Evolutionary conservation across 257 asterid species (phyloP), one percentile per base, ranked within the genome.

Genomic region (Ajuga chamaepitys): DNA sequence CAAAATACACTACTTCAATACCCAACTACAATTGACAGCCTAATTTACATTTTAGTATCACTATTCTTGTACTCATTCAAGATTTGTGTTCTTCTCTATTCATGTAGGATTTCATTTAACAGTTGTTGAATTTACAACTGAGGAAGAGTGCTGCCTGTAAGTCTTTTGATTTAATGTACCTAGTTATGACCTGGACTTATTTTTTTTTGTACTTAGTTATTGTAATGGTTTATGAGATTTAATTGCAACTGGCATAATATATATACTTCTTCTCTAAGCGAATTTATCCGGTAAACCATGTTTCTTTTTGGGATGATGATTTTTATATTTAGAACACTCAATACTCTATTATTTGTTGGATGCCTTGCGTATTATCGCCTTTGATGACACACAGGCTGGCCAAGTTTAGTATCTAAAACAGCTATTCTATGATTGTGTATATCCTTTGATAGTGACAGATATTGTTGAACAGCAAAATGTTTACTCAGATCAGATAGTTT

Each of bases 121-220:
- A 44, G n/a, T 12, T 41, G 68, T 40, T 30, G 56, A 30, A 69
- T 46, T 53, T 50, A 26, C 30, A 24, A 13, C 14, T 11, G 26
- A 56, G 46, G 21, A 22, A 25, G 26, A 28, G 55, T 42, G 42
- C 17, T 50, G 42, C 41, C 45, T 40, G 76, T 42, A 64, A 75
- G 80, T 58, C 66, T 58, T n/a, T 68, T 38, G 24, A 47, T 68
- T 35, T 24, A 58, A 44, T 68, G 79, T 56, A 38, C 54, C 54
- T 62, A 60, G 58, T 48, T 57, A 25, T 62, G 66, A 66, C 59
- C 34, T 37, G 42, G 44, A 26, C 60, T 42, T 73, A 11, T 74
- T 34, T 59, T 34, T 59, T 52, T 34, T 64, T 37, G 53, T 57
- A 58, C 21, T 38, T 40, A 18, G n/a, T 30, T 44, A 57, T 14